Evolutionary conservation across 352 stramenopile genomes (phyloP).

Genomic region (Pythium aphanidermatum): DNA sequence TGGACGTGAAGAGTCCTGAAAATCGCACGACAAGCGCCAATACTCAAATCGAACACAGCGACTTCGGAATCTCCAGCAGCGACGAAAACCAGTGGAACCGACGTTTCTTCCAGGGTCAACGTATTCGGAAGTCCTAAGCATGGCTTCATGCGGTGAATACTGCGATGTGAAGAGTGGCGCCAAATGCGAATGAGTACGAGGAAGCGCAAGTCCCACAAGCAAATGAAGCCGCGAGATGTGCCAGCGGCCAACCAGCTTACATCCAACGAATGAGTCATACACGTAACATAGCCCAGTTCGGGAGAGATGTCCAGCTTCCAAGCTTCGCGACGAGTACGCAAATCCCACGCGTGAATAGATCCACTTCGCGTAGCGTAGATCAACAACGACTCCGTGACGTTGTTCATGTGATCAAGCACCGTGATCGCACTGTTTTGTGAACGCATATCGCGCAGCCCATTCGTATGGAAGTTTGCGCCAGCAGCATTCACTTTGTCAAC

Average conservation of each 20-base stretch:
- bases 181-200: conserved; percentile 93
- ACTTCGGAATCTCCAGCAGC: conserved; percentile 92
- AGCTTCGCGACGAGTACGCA: conserved; percentile 87
- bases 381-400: conserved; percentile 90
- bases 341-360: conserved; percentile 89
- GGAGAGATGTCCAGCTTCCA: conserved; percentile 91
- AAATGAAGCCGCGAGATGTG: conserved; percentile 93
- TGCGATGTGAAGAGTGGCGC: conserved; percentile 90
- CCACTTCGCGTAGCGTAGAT: conserved; percentile 92
- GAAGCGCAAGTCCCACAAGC: conserved; percentile 96
- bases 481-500: conserved; percentile 87
- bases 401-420: conserved; percentile 95
- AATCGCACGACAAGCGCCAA: conserved; percentile 86
- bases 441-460: conserved; percentile 64
- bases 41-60: conserved; percentile 83
- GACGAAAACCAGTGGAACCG: conserved; percentile 91
- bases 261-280: conserved; percentile 93
- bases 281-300: conserved; percentile 95
- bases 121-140: conserved; percentile 79
- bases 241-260: conserved; percentile 93
- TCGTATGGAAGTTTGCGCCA: conserved; percentile 64
- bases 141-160: conserved; percentile 88
- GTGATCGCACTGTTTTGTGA: conserved; percentile 91
- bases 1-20: conserved; percentile 87
- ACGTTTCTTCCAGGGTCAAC: conserved; percentile 58